phyloP scores from a whole-genome alignment of 2,329 filamentous ascomycete species.

The Akanthomyces muscarius region DNA sequence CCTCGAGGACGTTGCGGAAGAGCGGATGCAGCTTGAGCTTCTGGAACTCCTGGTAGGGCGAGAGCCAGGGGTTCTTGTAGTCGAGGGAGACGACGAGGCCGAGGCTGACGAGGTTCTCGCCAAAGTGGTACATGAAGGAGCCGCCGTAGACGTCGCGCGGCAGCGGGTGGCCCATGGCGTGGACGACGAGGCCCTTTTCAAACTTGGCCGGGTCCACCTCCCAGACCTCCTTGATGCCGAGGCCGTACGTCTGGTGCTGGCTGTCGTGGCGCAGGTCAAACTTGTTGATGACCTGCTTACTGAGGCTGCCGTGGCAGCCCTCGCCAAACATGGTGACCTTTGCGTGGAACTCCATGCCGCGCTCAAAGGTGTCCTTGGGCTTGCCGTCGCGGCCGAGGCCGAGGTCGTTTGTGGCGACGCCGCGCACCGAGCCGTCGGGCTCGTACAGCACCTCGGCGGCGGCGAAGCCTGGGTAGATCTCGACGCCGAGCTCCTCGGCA shows the following conservation, averaged over 20 bases:
- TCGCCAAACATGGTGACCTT: conserved; percentile 87
- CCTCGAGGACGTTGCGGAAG: conserved; percentile 81
- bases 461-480: conserved; percentile 94
- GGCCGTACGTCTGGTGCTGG: conserved; percentile 90
- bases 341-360: conserved; percentile 98
- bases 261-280: conserved; percentile 86
- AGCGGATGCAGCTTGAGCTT: conserved; percentile 98
- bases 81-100: conserved; percentile 91
- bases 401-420: conserved; percentile 93
- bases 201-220: conserved; percentile 93
- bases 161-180: conserved; percentile 91
- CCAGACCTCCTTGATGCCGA: conserved; percentile 97
- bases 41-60: conserved; percentile 94
- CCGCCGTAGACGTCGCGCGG: conserved; percentile 89
- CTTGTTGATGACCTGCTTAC: conserved; percentile 91
- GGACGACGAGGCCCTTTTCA: conserved; percentile 75
- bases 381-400: conserved; percentile 78
- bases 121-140: conserved; percentile 99
- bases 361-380: conserved; percentile 86
- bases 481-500: conserved; percentile 93
- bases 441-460: conserved; percentile 89
- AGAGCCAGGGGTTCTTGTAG: conserved; percentile 94
- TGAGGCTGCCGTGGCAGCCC: conserved; percentile 92
- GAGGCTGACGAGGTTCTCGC: conserved; percentile 90
- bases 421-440: conserved; percentile 80